Conservation (phyloP, 1,284 basidiomycete genomes). For the Schizophyllum commune region DNA sequence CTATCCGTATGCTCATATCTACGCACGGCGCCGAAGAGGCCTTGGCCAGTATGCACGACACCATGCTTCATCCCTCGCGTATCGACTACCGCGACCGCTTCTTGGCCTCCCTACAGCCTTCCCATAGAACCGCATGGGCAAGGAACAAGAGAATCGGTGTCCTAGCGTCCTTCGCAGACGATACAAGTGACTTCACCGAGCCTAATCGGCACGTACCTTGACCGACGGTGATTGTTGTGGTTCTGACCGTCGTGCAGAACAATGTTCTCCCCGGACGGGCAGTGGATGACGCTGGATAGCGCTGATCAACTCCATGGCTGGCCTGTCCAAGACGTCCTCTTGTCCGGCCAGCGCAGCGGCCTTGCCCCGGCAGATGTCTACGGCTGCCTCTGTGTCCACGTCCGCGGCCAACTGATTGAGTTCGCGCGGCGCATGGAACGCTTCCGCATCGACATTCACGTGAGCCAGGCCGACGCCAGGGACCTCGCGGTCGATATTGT, state of each 20-base stretch:
- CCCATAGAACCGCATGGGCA: slow-evolving; percentile 28
- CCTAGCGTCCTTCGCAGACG: slow-evolving; percentile 29
- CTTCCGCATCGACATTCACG: slow-evolving; percentile 29
- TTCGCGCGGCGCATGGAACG: slow-evolving; percentile 30
- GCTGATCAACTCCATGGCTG: slow-evolving; percentile 31
- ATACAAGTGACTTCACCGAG: slow-evolving; percentile 25
- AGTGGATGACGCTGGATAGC: slow-evolving; percentile 27
- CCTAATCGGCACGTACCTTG: slow-evolving; percentile 27
- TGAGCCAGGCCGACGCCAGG: slow-evolving; percentile 32
- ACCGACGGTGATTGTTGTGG: not conserved
- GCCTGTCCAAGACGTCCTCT: slow-evolving; percentile 24
- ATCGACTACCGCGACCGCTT: slow-evolving; percentile 28
- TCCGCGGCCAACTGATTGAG: slow-evolving; percentile 31
- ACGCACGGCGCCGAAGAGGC: slow-evolving; percentile 23
- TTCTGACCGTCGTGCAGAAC: too few species aligned
- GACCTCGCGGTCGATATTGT: slow-evolving; percentile 31
- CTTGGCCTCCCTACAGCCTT: slow-evolving; percentile 24
- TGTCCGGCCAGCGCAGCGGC: slow-evolving; percentile 24
- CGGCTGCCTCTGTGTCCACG: slow-evolving; percentile 37
- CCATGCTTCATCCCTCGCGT: slow-evolving; percentile 20
- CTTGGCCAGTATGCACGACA: slow-evolving; percentile 21
- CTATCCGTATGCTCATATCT: slow-evolving; percentile 31
- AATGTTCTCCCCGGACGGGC: slow-evolving; percentile 29
- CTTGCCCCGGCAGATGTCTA: slow-evolving; percentile 30
- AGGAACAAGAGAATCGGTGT: slow-evolving; percentile 31